Evolutionary conservation across 768 basidiomycete genomes (phyloP).

Genomic region (Phallus indusiatus): DNA sequence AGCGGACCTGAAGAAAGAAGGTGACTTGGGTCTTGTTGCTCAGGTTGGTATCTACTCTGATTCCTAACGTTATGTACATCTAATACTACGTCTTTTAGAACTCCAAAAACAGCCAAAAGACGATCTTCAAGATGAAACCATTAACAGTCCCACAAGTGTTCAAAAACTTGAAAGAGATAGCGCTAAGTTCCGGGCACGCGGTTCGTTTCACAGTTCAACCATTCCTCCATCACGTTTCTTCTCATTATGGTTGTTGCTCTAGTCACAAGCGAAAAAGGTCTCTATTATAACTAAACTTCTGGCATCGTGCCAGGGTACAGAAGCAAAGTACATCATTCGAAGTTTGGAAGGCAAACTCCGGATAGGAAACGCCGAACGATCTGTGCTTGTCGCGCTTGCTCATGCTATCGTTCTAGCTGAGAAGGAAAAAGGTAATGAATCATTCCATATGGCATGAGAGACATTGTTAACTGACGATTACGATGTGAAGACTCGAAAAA

Average conservation of each 20-base stretch:
- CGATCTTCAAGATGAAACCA: slow-evolving; percentile 88
- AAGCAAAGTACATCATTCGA: slow-evolving; percentile 95
- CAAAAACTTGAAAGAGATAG: slow-evolving; percentile 83
- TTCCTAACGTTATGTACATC: neutral
- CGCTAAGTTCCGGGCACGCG: slow-evolving; percentile 72
- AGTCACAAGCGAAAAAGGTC: slow-evolving; percentile 95
- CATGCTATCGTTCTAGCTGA: slow-evolving; percentile 83
- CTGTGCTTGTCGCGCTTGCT: slow-evolving; percentile 89
- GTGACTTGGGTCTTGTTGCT: slow-evolving; percentile 94
- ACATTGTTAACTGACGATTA: neutral
- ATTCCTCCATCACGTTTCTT: neutral
- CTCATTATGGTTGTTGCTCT: slow-evolving; percentile 5
- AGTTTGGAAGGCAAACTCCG: slow-evolving; percentile 94
- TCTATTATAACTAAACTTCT: slow-evolving; percentile 90
- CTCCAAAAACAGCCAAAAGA: slow-evolving; percentile 88
- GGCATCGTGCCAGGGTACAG: slow-evolving; percentile 81
- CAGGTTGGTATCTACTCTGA: slow-evolving; percentile 44
- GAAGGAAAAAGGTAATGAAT: slow-evolving; percentile 42
- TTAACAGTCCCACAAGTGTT: slow-evolving; percentile 87
- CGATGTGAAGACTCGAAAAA: slow-evolving; percentile 52
- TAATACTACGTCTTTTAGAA: slow-evolving; percentile 38
- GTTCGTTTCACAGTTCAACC: slow-evolving; percentile 31
- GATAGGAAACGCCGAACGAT: slow-evolving; percentile 94
- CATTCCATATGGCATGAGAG: neutral
- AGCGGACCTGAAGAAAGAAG: slow-evolving; percentile 87